Conservation (phyloP, 257 asterid species). For the Galeopsis tetrahit region DNA sequence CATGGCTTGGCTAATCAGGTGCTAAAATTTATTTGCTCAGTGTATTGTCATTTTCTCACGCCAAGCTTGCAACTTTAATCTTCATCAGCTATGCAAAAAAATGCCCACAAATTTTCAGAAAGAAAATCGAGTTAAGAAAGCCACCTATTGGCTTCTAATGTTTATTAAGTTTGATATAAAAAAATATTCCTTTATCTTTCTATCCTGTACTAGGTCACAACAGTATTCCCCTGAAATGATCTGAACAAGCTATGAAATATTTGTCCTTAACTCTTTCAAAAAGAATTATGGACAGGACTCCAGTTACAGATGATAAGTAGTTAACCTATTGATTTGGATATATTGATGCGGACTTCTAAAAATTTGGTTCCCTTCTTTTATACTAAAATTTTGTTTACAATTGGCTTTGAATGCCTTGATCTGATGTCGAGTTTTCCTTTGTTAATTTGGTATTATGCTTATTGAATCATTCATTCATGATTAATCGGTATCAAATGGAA, state of each 20-base stretch:
- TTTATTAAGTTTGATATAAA: not conserved
- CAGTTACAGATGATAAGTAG: no score
- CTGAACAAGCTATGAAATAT: not conserved
- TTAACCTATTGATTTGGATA: no score
- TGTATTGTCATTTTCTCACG: not conserved
- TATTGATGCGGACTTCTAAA: no score
- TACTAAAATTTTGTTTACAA: no score
- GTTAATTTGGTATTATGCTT: no score
- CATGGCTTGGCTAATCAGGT: slow-evolving; percentile 99
- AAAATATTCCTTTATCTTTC: not conserved
- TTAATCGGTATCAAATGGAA: no score
- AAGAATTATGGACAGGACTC: not conserved
- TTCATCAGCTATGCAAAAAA: not conserved
- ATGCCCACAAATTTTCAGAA: not conserved
- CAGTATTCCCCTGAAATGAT: not conserved
- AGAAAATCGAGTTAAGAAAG: not conserved
- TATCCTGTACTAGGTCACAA: not conserved
- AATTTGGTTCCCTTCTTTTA: no score
- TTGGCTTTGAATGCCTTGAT: no score
- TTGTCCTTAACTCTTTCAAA: not conserved
- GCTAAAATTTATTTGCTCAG: slow-evolving; percentile 26
- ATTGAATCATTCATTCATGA: no score
- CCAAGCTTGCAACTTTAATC: slow-evolving; percentile 11
- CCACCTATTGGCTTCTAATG: not conserved
- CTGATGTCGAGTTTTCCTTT: no score